Evolutionary conservation across 1,284 basidiomycete species (phyloP), one percentile per base, ranked within the genome.

Genomic region (Marasmius oreades): DNA sequence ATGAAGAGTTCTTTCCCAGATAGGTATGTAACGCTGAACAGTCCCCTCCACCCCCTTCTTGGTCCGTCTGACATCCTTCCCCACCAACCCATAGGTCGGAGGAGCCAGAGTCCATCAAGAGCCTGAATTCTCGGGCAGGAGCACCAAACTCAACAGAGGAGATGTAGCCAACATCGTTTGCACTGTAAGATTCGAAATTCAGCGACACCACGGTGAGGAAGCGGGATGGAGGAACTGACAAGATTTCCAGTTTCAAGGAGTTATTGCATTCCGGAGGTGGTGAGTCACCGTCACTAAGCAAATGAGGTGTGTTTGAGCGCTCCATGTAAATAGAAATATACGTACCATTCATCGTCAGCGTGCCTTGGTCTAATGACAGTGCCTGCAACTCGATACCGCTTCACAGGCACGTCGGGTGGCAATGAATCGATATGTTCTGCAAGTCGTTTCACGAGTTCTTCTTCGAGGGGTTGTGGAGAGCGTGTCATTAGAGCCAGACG

Each of bases 181-280:
- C 51, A 24, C 28, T 43, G 22, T n/a, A 39, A 14, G 33, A 23
- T 31, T 33, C 10, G 10, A 22, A 53, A 22, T 26, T 8, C 16
- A 14, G 20, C 14, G 7, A 24, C 1, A 18, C 1, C 2, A 10
- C 11, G 12, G n/a, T n/a, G 11, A 18, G 52, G n/a, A 8, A 18
- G n/a, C 4, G 28, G 12, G 26, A 16, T 12, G 36, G 4, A 45
- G 12, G 54, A 11, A 63, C 77, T 52, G 59, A 86, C 80, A 91
- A 83, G 57, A 92, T 91, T 63, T 82, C 77, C 48, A 94, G 77
- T 2, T 86, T 90, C 36, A 92, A 74, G 36, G 88, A 82, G 69
- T 89, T 75, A 55, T 66, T 67, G 6, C 77, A 45, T 20, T 53
- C 69, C 8, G 80, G 77, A 10, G 86, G 82, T 33, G 47, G 47